Base-by-base conservation (phyloP, 2,329 filamentous ascomycete genomes). In the Talaromyces sp. region DNA sequence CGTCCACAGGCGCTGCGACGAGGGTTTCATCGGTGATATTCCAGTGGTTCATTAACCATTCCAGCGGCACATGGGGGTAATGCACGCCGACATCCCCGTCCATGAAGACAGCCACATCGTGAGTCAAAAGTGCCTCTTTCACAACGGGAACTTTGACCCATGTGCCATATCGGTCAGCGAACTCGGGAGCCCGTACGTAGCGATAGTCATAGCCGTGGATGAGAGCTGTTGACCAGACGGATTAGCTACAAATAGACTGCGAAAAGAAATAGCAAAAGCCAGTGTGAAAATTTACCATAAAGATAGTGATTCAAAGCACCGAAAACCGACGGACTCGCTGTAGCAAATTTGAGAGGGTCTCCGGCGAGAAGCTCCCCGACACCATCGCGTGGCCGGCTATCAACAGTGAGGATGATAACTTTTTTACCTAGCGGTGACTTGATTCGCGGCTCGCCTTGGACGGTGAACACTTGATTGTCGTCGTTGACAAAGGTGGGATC, bases 201-300 rank as follows among this genome's bases (percentile, higher is more conserved):
- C 80, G 79, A 67, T 82, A 82, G 57, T 81, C 78, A 68, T 81
- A 82, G 5, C 79, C 79, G 66, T 82, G 81, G 55, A 82, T 80
- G 67, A 70, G 69, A 23, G 77, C 77, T 76, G 64, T 42, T 33
- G 14, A 27, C 23, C 14, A 47, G 2, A 18, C 5, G 33, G 23
- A 18, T 61, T 36, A 60, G 56, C 23, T 16, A 28, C 12, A 14
- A 23, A 34, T 3, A 18, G 23, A 16, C 5, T 6, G 3, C 23
- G 18, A 33, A 28, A 27, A 28, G 7, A 2, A 34, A 33, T 6
- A 34, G 5, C 33, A 18, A 16, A 8, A 31, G 51, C 16, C n/a
- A 23, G 34, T 53, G 18, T 33, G 7, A 33, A 5, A 12, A 28
- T 63, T 59, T 66, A 74, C 72, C 70, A 42, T 76, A 79, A 7